Evolutionary conservation across 1,284 basidiomycete genomes (phyloP), one percentile per base, ranked within the genome.

Genomic region (Moesziomyces globuligerus): DNA sequence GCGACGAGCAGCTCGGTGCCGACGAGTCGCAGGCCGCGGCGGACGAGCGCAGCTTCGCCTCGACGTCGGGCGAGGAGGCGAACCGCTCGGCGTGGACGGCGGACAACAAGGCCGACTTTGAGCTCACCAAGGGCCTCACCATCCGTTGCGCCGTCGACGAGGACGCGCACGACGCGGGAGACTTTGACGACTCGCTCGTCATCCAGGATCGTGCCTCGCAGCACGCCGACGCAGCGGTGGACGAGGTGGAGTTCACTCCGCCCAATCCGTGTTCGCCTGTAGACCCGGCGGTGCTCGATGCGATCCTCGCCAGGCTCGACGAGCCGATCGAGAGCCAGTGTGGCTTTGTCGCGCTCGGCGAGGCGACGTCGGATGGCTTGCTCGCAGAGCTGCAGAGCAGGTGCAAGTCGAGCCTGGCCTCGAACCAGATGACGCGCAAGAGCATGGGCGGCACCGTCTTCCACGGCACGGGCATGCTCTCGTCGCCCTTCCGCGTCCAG

Each of bases 191-290:
- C 15, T 64, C 67, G 37, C 55, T 70, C 23, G 43, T 52, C 29
- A 56, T 70, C 23, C 44, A 64, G 6, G 58, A 70, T 10, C 40
- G 32, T 6, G 32, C 32, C 6, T 13, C 32, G 23, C 36, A 32
- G 21, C 44, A 56, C 10, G 21, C 38, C 13, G 44, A 40, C 0
- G 36, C 7, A 18, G 45, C 36, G 38, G 39, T 11, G 7, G 36
- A 37, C 11, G 48, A 26, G 3, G 49, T 18, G 17, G 34, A 36
- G 8, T 48, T 71, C 26, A n/a, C 25, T 3, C 48, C 90, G 20
- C 86, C 90, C 3, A 94, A 96, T 79, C 94, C 93, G 2, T 95
- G 93, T 84, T 91, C 93, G 83, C 93, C 94, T 0, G 90, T 90
- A 73, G 90, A 92, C 62, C 86, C 87, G 5, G 84, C 87, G 1